Conservation (phyloP, 139 green algal species). For the Diplosphaera chodatii region DNA sequence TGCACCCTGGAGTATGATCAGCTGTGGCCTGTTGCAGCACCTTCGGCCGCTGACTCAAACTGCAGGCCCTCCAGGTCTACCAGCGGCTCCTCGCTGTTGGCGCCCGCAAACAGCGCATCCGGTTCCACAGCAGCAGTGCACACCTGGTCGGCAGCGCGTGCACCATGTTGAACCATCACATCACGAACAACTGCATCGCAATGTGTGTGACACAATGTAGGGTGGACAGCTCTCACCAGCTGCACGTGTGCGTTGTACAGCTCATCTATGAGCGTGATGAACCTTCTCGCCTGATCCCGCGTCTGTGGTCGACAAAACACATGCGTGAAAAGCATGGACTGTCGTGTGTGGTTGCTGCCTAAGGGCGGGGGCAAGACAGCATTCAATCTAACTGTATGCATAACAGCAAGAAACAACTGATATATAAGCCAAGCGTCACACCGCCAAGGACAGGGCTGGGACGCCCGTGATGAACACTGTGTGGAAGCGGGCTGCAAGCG, state of each 20-base stretch:
- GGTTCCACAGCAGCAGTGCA: slow-evolving; percentile 50
- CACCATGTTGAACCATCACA: too few species aligned
- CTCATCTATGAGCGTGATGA: slow-evolving; percentile 89
- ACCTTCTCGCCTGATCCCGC: slow-evolving; percentile 73
- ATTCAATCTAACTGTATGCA: too few species aligned
- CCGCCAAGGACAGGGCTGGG: slow-evolving; percentile 63
- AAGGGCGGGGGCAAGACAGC: too few species aligned
- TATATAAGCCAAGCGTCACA: too few species aligned
- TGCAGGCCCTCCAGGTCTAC: slow-evolving; percentile 69
- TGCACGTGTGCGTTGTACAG: slow-evolving; percentile 49
- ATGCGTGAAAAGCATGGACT: too few species aligned
- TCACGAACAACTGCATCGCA: too few species aligned
- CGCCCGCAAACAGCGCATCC: slow-evolving; percentile 61
- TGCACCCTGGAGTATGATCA: neutral
- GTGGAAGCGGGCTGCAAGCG: slow-evolving; percentile 60
- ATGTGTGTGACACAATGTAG: too few species aligned
- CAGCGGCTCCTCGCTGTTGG: slow-evolving; percentile 39
- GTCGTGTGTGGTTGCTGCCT: too few species aligned
- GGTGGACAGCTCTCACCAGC: too few species aligned
- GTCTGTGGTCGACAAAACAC: slow-evolving; percentile 18
- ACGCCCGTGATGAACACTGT: slow-evolving; percentile 68
- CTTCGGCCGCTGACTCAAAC: slow-evolving; percentile 76
- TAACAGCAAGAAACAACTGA: too few species aligned
- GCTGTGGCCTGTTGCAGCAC: slow-evolving; percentile 13
- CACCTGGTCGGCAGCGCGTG: too few species aligned